phyloP scores from a whole-genome alignment of 257 asterid species.

The Solanum gandarillasii region DNA sequence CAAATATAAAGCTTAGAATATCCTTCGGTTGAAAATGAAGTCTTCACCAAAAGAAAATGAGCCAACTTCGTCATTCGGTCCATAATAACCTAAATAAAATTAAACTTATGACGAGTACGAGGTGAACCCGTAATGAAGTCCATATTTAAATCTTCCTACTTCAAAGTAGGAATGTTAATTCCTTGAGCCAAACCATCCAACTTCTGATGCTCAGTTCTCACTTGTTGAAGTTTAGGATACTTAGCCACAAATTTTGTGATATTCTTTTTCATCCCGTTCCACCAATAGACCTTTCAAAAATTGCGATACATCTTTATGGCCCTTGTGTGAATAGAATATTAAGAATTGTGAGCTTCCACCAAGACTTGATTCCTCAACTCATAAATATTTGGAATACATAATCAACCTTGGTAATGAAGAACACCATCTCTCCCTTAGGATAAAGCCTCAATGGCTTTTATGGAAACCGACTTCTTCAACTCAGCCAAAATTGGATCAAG shows the following conservation, averaged over 20 bases:
- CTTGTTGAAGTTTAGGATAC: neutral
- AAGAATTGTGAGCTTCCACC: neutral
- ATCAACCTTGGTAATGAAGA: neutral
- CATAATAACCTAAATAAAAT: neutral
- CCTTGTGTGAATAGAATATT: neutral
- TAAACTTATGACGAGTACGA: neutral
- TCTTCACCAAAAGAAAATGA: neutral
- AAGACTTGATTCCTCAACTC: neutral
- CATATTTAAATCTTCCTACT: neutral
- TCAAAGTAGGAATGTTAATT: neutral
- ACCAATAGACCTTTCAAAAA: neutral
- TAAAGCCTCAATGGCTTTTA: neutral
- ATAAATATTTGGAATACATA: no score
- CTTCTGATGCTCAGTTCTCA: neutral
- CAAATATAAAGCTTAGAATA: no score
- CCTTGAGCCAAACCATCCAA: neutral
- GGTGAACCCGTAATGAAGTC: neutral
- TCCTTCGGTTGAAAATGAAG: neutral
- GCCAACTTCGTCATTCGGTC: neutral
- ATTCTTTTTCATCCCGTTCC: neutral
- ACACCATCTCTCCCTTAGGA: neutral
- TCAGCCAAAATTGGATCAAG: neutral
- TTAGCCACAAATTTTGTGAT: neutral
- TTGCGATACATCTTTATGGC: neutral
- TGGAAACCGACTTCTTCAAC: neutral